Conservation (phyloP, 2,329 filamentous ascomycete species). For the Pseudogymnoascus sp. region DNA sequence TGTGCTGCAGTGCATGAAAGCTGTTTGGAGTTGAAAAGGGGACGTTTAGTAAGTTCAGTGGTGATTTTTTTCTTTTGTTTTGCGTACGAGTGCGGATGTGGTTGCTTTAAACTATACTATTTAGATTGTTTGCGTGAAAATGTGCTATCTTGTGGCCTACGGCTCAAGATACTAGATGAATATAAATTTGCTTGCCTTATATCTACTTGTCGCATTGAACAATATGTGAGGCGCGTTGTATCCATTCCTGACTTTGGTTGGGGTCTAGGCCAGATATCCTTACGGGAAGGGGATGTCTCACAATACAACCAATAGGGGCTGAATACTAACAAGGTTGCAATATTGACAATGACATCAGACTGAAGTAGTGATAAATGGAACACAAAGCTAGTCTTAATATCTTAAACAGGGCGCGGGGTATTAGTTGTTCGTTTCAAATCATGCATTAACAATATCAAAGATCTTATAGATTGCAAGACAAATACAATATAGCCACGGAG, state of each 20-base stretch:
- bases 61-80: conserved; percentile 6
- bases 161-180: not conserved
- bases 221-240: not conserved
- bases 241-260: not conserved
- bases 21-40: not conserved
- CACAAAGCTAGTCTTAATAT: not conserved
- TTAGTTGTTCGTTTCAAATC: not conserved
- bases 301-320: not conserved
- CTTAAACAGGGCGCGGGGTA: not conserved
- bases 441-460: not conserved
- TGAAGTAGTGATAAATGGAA: not conserved
- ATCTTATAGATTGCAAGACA: not conserved
- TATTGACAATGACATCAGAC: not conserved
- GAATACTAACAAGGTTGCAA: not conserved
- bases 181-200: not conserved
- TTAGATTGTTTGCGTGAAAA: not conserved
- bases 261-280: not conserved
- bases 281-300: not conserved
- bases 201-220: not conserved
- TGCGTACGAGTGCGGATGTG: not conserved
- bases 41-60: not conserved
- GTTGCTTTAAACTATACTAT: not conserved
- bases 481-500: not conserved
- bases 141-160: not conserved
- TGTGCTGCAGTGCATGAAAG: not conserved